Conservation (phyloP, 108 stramenopile species). For the Cyclostephanos tholiformis region DNA sequence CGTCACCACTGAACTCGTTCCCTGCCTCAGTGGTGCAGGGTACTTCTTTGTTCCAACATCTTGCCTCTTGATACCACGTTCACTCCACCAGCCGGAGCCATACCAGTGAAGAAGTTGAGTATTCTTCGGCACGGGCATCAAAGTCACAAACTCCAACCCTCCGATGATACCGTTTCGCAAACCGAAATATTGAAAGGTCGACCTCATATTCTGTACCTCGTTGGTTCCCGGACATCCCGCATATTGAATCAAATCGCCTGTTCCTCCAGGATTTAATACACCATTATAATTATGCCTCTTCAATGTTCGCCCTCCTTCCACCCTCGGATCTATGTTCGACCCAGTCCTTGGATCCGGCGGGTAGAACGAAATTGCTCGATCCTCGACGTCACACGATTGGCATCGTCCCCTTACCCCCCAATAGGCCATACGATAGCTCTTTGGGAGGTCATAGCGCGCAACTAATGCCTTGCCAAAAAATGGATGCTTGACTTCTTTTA, state of each 20-base stretch:
- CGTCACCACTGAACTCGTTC: background rate
- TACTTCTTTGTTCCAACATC: constrained; percentile 66
- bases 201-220: constrained; percentile 67
- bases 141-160: constrained; percentile 64
- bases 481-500: constrained; percentile 59
- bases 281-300: constrained; percentile 68
- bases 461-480: constrained; percentile 65
- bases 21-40: constrained; percentile 57
- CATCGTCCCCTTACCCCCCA: constrained; percentile 63
- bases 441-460: constrained; percentile 58
- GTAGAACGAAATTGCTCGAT: constrained; percentile 65
- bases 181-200: constrained; percentile 72
- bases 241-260: constrained; percentile 67
- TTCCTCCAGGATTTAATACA: constrained; percentile 61
- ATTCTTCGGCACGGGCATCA: constrained; percentile 59
- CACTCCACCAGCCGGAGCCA: constrained; percentile 68
- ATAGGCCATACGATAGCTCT: constrained; percentile 59
- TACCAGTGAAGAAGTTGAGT: constrained; percentile 73
- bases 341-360: constrained; percentile 62
- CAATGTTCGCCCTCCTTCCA: constrained; percentile 42
- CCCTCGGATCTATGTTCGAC: constrained; percentile 45
- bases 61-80: constrained; percentile 48
- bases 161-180: constrained; percentile 58
- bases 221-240: constrained; percentile 68
- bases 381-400: constrained; percentile 49